Conservation (phyloP, 352 stramenopile species). For the Phytophthora sp. region DNA sequence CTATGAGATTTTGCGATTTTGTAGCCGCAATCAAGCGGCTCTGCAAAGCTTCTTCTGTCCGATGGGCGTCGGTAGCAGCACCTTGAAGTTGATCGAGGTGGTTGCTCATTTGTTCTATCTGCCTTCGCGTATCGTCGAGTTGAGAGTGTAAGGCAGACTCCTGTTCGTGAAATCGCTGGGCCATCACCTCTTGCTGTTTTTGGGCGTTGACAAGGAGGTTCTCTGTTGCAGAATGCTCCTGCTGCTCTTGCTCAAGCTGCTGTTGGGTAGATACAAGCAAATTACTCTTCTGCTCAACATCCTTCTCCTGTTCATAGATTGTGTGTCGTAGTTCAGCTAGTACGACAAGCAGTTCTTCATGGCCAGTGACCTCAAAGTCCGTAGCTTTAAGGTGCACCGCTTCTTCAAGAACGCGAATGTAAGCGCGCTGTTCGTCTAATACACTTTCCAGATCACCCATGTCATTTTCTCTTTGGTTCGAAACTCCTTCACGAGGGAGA, state of each 20-base stretch:
- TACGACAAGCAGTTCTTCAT: slow-evolving; percentile 80
- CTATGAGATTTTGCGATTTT: slow-evolving; percentile 34
- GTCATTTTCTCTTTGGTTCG: slow-evolving; percentile 4
- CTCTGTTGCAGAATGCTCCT: slow-evolving; percentile 23
- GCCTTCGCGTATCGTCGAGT: slow-evolving; percentile 33
- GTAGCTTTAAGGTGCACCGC: slow-evolving; percentile 73
- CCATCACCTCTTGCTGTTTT: slow-evolving; percentile 24
- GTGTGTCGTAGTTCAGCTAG: slow-evolving; percentile 79
- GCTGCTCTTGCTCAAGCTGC: slow-evolving; percentile 34
- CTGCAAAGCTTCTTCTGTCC: slow-evolving; percentile 28
- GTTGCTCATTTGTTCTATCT: slow-evolving; percentile 34
- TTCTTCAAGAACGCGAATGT: slow-evolving; percentile 83
- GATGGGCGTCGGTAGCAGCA: slow-evolving; percentile 11
- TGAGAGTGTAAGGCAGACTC: slow-evolving; percentile 35
- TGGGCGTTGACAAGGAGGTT: slow-evolving; percentile 22
- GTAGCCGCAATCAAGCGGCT: slow-evolving; percentile 16
- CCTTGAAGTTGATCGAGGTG: slow-evolving; percentile 17
- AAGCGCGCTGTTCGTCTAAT: slow-evolving; percentile 55
- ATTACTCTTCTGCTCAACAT: slow-evolving; percentile 39
- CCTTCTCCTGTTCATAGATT: slow-evolving; percentile 75
- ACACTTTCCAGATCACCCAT: slow-evolving; percentile 5
- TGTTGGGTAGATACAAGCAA: slow-evolving; percentile 7
- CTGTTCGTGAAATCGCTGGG: slow-evolving; percentile 26
- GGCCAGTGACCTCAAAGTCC: slow-evolving; percentile 69
- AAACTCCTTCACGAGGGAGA: background rate